Evolutionary conservation across 164 flowering plant genomes (phyloP), one percentile per base, ranked within the genome.

Genomic region (Macadamia integrifolia): DNA sequence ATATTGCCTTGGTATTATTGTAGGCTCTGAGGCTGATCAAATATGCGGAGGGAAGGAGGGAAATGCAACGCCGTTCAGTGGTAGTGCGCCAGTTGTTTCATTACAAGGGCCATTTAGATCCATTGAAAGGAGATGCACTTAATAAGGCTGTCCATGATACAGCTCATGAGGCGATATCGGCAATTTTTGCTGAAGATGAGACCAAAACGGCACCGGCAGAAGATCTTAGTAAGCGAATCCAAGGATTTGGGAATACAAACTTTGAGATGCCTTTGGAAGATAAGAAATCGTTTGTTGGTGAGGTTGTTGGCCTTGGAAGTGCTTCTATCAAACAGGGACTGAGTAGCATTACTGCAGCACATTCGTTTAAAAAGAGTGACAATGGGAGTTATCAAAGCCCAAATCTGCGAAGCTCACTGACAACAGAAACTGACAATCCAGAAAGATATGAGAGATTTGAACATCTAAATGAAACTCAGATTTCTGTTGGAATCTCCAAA

Each of bases 11-110:
- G 57, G 15, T 65, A 49, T 64, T 58, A 74, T 15, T 79, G 69
- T 78, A 95, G 99, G 96, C 96, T 56, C 66, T 95, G 60, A 86
- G 98, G 76, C 69, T 95, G 81, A 92, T 95, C 71, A 95, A 95
- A 69, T 95, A 90, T 78, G 76, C 87, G 6, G 96, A 90, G 66
- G 97, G 90, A 17, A 95, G 92, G 74, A 87, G 98, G 75, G 97
- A 95, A 82, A 90, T 95, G 96, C 99, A 95, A 77, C 83, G 98
- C 64, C 79, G 88, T 73, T 92, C 98, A 1, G 87, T 78, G 53
- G 89, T 89, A 15, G 80, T 95, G 55, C 88, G 92, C 9, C 92
- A 88, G 66, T 82, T 95, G 68, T 79, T 86, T 72, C 99, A 95
- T 72, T 89, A 90, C 79, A 95, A 84, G 84, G 98, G 98, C 15